Base-by-base conservation (phyloP, 257 asterid genomes). In the Solanum chmielewskii region DNA sequence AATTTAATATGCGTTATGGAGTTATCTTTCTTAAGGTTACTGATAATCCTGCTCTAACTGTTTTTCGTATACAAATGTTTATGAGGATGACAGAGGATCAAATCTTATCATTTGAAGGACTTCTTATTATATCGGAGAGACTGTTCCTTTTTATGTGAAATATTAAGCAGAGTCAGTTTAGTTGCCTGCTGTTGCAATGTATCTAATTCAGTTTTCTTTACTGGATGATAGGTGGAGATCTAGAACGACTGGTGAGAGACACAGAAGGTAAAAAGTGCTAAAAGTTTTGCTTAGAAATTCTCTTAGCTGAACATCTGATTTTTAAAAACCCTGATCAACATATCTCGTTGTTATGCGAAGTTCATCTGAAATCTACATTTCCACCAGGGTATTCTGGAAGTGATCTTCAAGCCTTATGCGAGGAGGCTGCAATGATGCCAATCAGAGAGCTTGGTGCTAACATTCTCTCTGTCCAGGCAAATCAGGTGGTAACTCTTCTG, bases 371-470 rank as follows among this genome's bases (percentile, higher is more conserved):
- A 80, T 27, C 45, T 68, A 62, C 31, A 23, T 29, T 69, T 80
- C 39, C 75, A 41, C 86, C 86, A 97, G 99, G 99, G 81, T 97
- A 97, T 90, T 97, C 99, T 81, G 99, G 99, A 88, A 97, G 99
- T 75, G 99, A 97, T 90, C 93, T 97, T 59, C 96, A 97, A 86
- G 99, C 98, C 14, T 91, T 97, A 91, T 97, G 99, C 47, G 96
- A 90, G 89, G 99, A 97, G 90, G 99, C 99, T 86, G 99, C 99
- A 82, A 94, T 95, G 98, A 93, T 95, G 98, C 99, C 99, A 76
- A 93, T 97, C 87, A 91, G 99, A 92, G 99, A 97, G 93, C 98
- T 97, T 64, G 98, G 99, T 87, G 87, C 96, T 20, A 88, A 97
- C 90, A 92, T 97, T 91, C 98, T 95, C 10, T 94, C 92, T 11